Conservation (phyloP, 2,329 filamentous ascomycete species). For the Fusarium goolgardi region DNA sequence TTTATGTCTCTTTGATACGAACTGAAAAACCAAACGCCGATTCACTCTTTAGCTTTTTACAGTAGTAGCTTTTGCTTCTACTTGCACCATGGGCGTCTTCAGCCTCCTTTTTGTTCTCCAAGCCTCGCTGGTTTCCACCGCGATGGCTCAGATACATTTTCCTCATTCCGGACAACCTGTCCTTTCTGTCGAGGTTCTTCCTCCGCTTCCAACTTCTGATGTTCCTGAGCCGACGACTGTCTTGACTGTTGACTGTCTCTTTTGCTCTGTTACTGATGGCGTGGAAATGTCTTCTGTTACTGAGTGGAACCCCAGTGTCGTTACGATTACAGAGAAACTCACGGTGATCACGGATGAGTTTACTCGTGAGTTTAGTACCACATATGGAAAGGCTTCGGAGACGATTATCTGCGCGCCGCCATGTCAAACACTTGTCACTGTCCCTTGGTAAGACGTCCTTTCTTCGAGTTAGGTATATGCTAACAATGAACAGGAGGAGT, state of each 20-base stretch:
- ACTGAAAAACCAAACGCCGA: constrained; percentile 20
- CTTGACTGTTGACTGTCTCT: constrained; percentile 37
- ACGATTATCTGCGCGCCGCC: constrained; percentile 40
- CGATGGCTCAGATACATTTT: constrained; percentile 7
- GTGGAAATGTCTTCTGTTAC: constrained; percentile 6
- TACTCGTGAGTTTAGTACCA: neutral
- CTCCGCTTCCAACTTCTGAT: constrained; percentile 12
- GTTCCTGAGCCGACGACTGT: constrained; percentile 17
- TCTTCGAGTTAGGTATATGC: neutral
- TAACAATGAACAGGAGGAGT: constrained; percentile 25
- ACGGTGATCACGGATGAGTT: neutral
- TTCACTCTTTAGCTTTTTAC: constrained; percentile 31
- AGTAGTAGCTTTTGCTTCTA: constrained; percentile 3
- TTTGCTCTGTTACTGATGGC: constrained; percentile 22
- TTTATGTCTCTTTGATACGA: constrained; percentile 12
- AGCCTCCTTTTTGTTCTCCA: constrained; percentile 31
- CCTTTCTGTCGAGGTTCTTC: constrained; percentile 23
- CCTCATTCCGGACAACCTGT: constrained; percentile 15
- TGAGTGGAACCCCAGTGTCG: neutral
- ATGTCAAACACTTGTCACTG: constrained; percentile 41
- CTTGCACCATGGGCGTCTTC: constrained; percentile 36
- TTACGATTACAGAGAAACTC: constrained; percentile 1
- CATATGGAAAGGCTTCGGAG: constrained; percentile 13
- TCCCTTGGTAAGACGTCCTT: constrained; percentile 27
- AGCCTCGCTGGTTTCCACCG: constrained; percentile 10